A percentile compares a stretch with the other conserved stretches of the same genome.
These are phyloP conservation scores for Staphylotrichum longicolle DNA, from an alignment of 495 filamentous ascomycete species.

Conservation along the genomic window DNA sequence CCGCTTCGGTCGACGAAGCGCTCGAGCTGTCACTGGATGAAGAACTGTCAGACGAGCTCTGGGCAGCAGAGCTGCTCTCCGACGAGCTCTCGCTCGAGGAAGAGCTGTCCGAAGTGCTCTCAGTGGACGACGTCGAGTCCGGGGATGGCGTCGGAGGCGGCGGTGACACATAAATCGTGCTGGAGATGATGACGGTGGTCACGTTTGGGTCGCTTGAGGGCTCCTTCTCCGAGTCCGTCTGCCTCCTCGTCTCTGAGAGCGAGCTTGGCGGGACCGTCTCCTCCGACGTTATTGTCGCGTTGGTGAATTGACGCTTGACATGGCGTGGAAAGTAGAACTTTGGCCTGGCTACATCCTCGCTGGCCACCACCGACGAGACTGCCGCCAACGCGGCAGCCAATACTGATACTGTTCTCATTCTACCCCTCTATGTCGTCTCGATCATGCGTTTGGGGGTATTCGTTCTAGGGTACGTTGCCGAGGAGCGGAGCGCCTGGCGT, in stretches of 20 bases:
- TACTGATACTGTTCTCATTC: slow-evolving; percentile 50
- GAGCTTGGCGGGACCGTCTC: slow-evolving; percentile 15
- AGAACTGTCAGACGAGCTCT: background rate
- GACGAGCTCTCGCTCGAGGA: slow-evolving; percentile 8
- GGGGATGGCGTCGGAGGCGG: slow-evolving; percentile 1
- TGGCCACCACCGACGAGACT: slow-evolving; percentile 47
- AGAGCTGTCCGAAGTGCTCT: slow-evolving; percentile 6
- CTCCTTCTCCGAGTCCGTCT: slow-evolving; percentile 17
- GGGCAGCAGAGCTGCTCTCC: background rate
- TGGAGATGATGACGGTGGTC: slow-evolving; percentile 31
- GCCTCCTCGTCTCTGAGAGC: slow-evolving; percentile 33
- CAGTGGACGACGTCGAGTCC: background rate
- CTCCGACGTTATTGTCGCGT: slow-evolving; percentile 45
- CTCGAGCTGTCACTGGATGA: background rate
- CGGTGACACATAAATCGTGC: slow-evolving; percentile 30
- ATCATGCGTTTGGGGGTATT: slow-evolving; percentile 1
- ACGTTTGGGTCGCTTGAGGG: slow-evolving; percentile 15
- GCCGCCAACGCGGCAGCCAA: slow-evolving; percentile 53
- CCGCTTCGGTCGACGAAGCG: background rate
- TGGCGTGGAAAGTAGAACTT: slow-evolving; percentile 60
- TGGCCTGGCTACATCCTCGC: slow-evolving; percentile 44
- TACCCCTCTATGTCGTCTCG: slow-evolving; percentile 27
- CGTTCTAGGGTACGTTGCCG: background rate
- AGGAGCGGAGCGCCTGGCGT: slow-evolving; percentile 2
- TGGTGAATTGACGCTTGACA: slow-evolving; percentile 56